Evolutionary conservation across 306 rosid species (phyloP).

Genomic region (Cucumis hystrix): DNA sequence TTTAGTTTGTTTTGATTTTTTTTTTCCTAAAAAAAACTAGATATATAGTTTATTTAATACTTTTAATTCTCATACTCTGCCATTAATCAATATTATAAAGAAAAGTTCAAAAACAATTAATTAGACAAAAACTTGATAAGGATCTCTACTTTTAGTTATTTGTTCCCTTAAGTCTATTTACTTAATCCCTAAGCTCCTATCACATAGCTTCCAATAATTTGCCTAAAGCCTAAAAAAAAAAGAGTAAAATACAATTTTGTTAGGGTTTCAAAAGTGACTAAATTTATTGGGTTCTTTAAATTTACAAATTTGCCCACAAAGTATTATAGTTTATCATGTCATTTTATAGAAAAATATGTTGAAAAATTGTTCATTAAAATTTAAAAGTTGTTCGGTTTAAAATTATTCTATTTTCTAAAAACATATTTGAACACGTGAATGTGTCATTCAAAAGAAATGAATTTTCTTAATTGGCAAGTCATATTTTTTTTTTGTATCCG

Average conservation of each 20-base stretch:
- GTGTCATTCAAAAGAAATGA: no score
- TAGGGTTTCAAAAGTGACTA: background rate
- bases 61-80: no score
- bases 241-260: background rate
- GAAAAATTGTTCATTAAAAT: background rate
- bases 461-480: no score
- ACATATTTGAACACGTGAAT: background rate
- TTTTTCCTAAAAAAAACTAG: no score
- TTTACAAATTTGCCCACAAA: background rate
- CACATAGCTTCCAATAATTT: background rate
- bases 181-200: background rate
- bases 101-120: background rate
- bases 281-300: background rate
- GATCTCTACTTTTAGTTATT: background rate
- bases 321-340: background rate
- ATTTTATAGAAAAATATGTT: background rate
- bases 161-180: background rate
- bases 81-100: background rate
- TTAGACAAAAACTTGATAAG: background rate
- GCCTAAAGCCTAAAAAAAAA: background rate
- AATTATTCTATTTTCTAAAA: no score
- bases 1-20: no score
- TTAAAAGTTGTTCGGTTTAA: background rate
- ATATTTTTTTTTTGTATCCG: no score
- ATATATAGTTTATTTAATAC: no score